Percentiles rank a stretch among this genome's conserved stretches.
phyloP scores from a whole-genome alignment of 805 yeast genomes.

The Metschnikowia vanudenii region DNA sequence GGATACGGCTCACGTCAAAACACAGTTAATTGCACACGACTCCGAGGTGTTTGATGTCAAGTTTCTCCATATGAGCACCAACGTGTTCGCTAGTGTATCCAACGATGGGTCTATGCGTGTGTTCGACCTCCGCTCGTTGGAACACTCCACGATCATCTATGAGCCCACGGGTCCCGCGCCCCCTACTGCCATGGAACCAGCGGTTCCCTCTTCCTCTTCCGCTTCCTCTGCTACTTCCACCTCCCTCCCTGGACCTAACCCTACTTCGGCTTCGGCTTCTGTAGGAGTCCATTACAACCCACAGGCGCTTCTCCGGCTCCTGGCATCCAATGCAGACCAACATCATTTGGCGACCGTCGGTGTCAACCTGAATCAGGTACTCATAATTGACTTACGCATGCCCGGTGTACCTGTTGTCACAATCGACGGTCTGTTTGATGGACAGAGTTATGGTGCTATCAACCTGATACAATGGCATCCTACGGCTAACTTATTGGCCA shows the following conservation, averaged over 20 bases:
- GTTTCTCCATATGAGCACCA: constrained; percentile 69
- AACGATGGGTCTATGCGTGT: constrained; percentile 94
- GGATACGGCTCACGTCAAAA: constrained; percentile 68
- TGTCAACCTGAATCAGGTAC: constrained; percentile 60
- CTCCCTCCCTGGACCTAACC: neutral
- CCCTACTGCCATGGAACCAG: neutral
- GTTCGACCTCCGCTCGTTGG: constrained; percentile 83
- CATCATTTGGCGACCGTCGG: constrained; percentile 84
- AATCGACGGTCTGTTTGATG: constrained; percentile 54
- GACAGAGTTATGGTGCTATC: constrained; percentile 56
- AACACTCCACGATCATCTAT: constrained; percentile 91
- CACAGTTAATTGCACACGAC: constrained; percentile 96
- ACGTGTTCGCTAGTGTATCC: constrained; percentile 88
- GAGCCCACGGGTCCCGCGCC: constrained; percentile 51
- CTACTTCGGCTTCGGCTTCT: neutral
- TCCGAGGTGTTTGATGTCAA: constrained; percentile 91
- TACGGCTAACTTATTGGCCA: constrained; percentile 52
- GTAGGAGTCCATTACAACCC: constrained; percentile 23
- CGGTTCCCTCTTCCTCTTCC: neutral
- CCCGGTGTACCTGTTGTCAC: constrained; percentile 81
- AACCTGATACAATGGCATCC: constrained; percentile 89
- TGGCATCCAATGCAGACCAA: constrained; percentile 76
- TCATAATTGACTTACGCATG: constrained; percentile 78
- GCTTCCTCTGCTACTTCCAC: too few relatives aligned
- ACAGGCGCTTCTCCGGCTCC: constrained; percentile 69